These are phyloP conservation scores for Blastomyces percursus DNA, from an alignment of 2,329 filamentous ascomycete genomes.

Conservation along the genomic window DNA sequence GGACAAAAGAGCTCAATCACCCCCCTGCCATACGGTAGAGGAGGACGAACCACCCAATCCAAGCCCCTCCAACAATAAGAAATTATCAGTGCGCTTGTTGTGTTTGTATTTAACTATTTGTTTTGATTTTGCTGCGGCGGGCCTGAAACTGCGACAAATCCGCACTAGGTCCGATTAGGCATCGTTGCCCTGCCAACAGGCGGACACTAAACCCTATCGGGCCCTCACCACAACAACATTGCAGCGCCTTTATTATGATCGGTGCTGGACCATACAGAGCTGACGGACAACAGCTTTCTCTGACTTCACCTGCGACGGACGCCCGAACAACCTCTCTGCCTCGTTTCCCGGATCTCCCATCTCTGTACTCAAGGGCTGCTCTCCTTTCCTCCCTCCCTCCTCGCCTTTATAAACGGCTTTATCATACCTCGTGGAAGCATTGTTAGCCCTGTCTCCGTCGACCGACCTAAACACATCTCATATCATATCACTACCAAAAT, in stretches of 20 bases:
- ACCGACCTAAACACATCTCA: background rate
- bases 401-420: background rate
- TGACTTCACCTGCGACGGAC: background rate
- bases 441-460: conserved; percentile 2
- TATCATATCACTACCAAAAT: background rate
- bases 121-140: background rate
- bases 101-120: too few species aligned
- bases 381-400: conserved; percentile 5
- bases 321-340: background rate
- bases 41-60: too few species aligned
- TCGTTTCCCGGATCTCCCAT: background rate
- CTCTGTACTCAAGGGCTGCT: conserved; percentile 2
- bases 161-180: conserved; percentile 17
- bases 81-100: background rate
- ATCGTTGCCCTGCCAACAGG: conserved; percentile 32
- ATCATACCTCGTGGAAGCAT: background rate
- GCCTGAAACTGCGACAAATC: conserved; percentile 6
- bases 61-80: too few species aligned
- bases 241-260: conserved; percentile 7
- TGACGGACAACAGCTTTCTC: background rate
- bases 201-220: conserved; percentile 22
- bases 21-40: too few species aligned
- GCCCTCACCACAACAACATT: conserved; percentile 26
- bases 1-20: too few species aligned
- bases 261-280: background rate